These are phyloP conservation scores for Infundibulicybe gibba DNA, from an alignment of 768 basidiomycete species.

Conservation along the genomic window DNA sequence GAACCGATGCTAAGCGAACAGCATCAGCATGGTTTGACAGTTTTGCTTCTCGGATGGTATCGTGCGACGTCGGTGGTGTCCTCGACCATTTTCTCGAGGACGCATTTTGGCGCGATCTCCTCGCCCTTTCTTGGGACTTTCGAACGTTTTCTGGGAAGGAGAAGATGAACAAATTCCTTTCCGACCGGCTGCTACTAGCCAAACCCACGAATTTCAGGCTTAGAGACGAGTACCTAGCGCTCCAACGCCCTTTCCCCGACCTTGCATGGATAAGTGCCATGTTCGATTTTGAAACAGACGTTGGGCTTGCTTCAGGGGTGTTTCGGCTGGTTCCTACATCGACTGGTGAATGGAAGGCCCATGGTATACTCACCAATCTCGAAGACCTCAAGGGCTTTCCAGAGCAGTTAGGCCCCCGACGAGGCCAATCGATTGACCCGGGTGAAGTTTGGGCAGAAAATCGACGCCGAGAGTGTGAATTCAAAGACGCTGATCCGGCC, in stretches of 20 bases:
- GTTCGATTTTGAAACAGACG: slow-evolving; percentile 53
- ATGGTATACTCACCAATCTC: slow-evolving; percentile 56
- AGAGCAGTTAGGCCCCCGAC: slow-evolving; percentile 47
- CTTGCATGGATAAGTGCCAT: slow-evolving; percentile 53
- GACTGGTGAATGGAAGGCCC: slow-evolving; percentile 52
- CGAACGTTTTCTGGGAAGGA: slow-evolving; percentile 15
- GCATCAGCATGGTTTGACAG: slow-evolving; percentile 22
- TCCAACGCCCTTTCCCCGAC: slow-evolving; percentile 44
- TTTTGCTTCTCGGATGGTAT: slow-evolving; percentile 12
- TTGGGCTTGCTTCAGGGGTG: slow-evolving; percentile 50
- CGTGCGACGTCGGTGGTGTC: slow-evolving; percentile 10
- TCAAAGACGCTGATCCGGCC: slow-evolving; percentile 29
- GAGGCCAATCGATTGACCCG: slow-evolving; percentile 12
- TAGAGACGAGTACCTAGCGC: slow-evolving; percentile 21
- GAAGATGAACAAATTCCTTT: slow-evolving; percentile 12
- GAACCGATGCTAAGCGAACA: slow-evolving; percentile 15
- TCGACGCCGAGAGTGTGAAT: slow-evolving; percentile 53
- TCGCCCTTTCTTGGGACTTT: slow-evolving; percentile 21
- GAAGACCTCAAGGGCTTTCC: slow-evolving; percentile 44
- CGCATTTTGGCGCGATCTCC: slow-evolving; percentile 16
- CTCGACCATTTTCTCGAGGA: slow-evolving; percentile 16
- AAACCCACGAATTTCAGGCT: slow-evolving; percentile 25
- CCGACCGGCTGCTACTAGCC: slow-evolving; percentile 8
- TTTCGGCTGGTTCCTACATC: slow-evolving; percentile 47
- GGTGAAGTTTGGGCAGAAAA: slow-evolving; percentile 22